Conservation (phyloP, 495 filamentous ascomycete species). For the Saxophila tyrrhenica region DNA sequence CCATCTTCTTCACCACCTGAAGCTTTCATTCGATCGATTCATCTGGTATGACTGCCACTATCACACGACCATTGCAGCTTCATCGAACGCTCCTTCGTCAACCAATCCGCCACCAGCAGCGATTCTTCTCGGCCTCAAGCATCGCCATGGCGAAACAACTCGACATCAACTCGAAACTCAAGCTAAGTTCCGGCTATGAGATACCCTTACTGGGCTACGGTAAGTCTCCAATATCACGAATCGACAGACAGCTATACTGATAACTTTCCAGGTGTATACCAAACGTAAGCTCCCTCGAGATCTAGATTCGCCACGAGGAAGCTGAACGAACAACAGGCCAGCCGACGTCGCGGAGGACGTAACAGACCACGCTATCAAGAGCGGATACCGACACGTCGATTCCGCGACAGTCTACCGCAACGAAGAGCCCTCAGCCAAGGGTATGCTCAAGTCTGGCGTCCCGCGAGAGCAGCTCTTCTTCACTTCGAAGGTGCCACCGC, state of each 20-base stretch:
- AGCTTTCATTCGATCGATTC: too few relatives aligned
- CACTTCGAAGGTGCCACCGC: conserved; percentile 55
- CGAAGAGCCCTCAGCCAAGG: conserved; percentile 52
- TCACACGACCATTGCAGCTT: background rate
- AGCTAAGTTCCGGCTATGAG: conserved; percentile 56
- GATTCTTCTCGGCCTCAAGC: conserved; percentile 2
- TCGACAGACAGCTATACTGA: background rate
- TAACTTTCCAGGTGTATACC: conserved; percentile 47
- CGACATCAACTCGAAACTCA: conserved; percentile 51
- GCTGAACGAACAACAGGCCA: conserved; percentile 30
- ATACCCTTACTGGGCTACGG: conserved; percentile 68
- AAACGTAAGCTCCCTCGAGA: conserved; percentile 48
- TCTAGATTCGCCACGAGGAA: conserved; percentile 4
- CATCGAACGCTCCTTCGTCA: background rate
- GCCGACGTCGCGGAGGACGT: conserved; percentile 45
- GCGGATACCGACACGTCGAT: conserved; percentile 71
- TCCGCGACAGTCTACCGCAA: conserved; percentile 61
- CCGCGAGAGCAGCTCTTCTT: conserved; percentile 57
- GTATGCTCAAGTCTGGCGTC: conserved; percentile 46
- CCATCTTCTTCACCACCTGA: background rate
- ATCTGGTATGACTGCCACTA: background rate
- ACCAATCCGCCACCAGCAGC: background rate
- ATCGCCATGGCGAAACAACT: conserved; percentile 43
- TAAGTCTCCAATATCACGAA: conserved; percentile 29
- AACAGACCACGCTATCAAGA: conserved; percentile 50